Evolutionary conservation across 2,329 filamentous ascomycete species (phyloP).

Genomic region (Fusarium acutatum): DNA sequence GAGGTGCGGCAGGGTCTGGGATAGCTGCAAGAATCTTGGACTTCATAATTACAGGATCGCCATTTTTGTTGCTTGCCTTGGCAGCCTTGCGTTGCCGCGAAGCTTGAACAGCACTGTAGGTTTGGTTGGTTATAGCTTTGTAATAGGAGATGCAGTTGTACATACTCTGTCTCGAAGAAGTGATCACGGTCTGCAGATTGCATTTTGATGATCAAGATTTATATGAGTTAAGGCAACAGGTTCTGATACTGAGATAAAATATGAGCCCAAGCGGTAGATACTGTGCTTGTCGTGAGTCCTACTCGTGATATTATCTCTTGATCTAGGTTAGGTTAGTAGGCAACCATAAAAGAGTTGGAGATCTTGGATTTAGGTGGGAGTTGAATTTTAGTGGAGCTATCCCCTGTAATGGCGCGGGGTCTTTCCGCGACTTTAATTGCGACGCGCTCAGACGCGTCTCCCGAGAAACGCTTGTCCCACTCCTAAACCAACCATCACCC

Average conservation of each 20-base stretch:
- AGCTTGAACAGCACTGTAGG: conserved; percentile 57
- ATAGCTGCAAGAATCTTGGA: conserved; percentile 86
- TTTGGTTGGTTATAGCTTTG: not conserved
- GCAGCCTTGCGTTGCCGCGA: conserved; percentile 69
- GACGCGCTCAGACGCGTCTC: conserved; percentile 55
- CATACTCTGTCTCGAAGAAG: conserved; percentile 94
- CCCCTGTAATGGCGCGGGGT: conserved; percentile 41
- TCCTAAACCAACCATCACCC: conserved; percentile 9
- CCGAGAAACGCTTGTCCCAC: conserved; percentile 25
- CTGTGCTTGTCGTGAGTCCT: not conserved
- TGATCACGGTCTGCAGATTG: conserved; percentile 77
- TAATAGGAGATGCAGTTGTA: conserved; percentile 1
- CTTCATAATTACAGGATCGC: conserved; percentile 79
- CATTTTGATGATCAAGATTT: conserved; percentile 54
- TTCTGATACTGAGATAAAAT: not conserved
- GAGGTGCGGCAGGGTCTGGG: conserved; percentile 69
- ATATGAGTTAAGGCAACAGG: not conserved
- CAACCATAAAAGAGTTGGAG: conserved; percentile 16
- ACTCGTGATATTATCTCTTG: not conserved
- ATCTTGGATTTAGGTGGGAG: conserved; percentile 3
- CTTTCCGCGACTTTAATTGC: conserved; percentile 47
- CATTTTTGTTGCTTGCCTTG: conserved; percentile 79
- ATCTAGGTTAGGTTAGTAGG: conserved; percentile 16
- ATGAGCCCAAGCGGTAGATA: not conserved
- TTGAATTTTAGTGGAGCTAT: conserved; percentile 27